These are phyloP conservation scores for Tuber calosporum DNA, from an alignment of 495 filamentous ascomycete species.

Conservation along the genomic window DNA sequence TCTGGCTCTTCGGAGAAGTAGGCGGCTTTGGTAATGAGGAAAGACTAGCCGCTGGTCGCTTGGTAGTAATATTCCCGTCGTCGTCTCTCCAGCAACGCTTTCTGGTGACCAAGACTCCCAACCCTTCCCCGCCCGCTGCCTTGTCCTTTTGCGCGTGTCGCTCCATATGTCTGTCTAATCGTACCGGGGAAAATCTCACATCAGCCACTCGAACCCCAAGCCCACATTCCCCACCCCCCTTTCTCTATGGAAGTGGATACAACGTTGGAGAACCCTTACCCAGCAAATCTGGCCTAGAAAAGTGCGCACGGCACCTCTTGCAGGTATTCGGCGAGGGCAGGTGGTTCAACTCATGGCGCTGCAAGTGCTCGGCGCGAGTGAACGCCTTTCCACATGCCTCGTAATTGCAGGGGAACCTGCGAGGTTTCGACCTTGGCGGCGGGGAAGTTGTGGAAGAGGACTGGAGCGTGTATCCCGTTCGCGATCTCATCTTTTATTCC, in stretches of 20 bases:
- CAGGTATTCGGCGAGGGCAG: slow-evolving; percentile 52
- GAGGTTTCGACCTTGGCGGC: neutral
- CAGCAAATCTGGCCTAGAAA: slow-evolving; percentile 52
- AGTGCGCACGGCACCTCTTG: slow-evolving; percentile 53
- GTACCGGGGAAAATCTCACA: slow-evolving; percentile 11
- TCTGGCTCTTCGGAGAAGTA: slow-evolving; percentile 14
- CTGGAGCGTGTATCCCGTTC: neutral
- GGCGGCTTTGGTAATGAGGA: slow-evolving; percentile 16
- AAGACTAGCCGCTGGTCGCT: slow-evolving; percentile 41
- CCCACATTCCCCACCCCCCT: neutral
- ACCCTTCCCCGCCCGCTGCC: slow-evolving; percentile 54
- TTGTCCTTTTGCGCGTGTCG: slow-evolving; percentile 56
- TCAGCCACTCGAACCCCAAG: neutral
- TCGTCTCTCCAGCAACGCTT: slow-evolving; percentile 55
- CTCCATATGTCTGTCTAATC: slow-evolving; percentile 53
- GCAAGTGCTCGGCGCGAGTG: slow-evolving; percentile 55
- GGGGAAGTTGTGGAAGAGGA: slow-evolving; percentile 12
- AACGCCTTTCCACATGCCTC: slow-evolving; percentile 52
- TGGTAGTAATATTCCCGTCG: slow-evolving; percentile 52
- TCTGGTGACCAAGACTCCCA: slow-evolving; percentile 54
- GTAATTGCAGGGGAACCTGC: slow-evolving; percentile 46
- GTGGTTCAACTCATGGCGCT: slow-evolving; percentile 55
- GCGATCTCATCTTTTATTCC: neutral
- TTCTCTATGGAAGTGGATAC: neutral
- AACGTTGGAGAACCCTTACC: slow-evolving; percentile 41